Evolutionary conservation across 1,284 basidiomycete genomes (phyloP), one percentile per base, ranked within the genome.

Genomic region (Takashimella tepidaria): DNA sequence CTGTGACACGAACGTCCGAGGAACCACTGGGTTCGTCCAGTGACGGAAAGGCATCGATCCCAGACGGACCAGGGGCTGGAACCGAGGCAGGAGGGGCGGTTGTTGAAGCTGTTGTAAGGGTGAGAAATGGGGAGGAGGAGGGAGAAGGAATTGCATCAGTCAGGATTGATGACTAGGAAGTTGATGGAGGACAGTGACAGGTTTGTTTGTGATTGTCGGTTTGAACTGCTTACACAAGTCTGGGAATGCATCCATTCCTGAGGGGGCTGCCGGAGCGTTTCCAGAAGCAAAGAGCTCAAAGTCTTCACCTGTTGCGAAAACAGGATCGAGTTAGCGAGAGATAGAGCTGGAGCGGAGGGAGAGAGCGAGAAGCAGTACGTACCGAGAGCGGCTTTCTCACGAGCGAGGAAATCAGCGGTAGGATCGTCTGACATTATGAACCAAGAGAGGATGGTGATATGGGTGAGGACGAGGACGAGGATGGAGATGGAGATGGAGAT

Each of bases 1-100:
- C 89, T 0, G 90, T 93, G 31, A 92, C 86, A 71, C 84, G 87
- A 50, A 92, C 84, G 19, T 82, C 78, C 26, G 57, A 42, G 22
- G 45, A 43, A 1, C 56, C 58, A 6, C 50, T 50, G 6, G 59
- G 57, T 10, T 64, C 64, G 26, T 76, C 65, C 43, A 81, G 75
- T 65, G 89, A 87, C 19, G 91, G 92, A 77, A 93, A 95, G 12
- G 87, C 87, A 59, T 67, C 66, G 16, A 73, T 71, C 20, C 70
- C 71, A 5, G 49, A 56, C 24, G 61, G 49, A 41, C 53, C 55
- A 3, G 62, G 61, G 16, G 31, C 8, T 24, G 41, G 20, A 3
- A 60, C 58, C 20, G 58, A 52, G 26, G 62, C 50, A 21, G 48
- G 43, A 52, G 60, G 55, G 27, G 61, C 51, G 27, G 59, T 54